Evolutionary conservation across 495 filamentous ascomycete species (phyloP), one percentile per base, ranked within the genome.

Genomic region (Penicillium parvum): DNA sequence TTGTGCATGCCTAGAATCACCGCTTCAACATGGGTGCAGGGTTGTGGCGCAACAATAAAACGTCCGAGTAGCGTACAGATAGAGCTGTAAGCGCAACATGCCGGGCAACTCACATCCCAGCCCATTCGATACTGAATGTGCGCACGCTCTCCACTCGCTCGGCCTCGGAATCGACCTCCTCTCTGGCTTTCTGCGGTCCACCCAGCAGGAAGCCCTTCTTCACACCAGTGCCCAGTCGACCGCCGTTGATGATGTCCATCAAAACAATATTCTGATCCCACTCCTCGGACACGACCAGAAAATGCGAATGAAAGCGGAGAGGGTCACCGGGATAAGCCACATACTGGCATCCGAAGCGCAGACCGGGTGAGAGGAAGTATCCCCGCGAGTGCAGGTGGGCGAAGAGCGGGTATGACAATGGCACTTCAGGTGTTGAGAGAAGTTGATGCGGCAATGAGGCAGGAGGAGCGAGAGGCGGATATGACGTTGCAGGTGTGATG

Each of bases 121-220:
- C 85, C 86, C 86, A 91, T 58, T 91, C 86, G 48, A 91, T 75
- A 54, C 79, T 85, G 56, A 90, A 91, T 0, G 81, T 74, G 34
- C 85, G 75, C 4, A 85, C 79, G 29, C 43, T 63, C 11, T 59
- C 52, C 3, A 52, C 39, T 5, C 53, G 50, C 21, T 56, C 45
- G n/a, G 45, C 49, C 42, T 59, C 43, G 37, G 47, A 55, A 2
- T 49, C 52, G 11, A 47, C 49, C 23, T 57, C 51, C 12, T 64
- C 53, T 4, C 27, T 43, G n/a, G 57, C 51, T 36, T 66, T 58
- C 15, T 61, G 56, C 10, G 63, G 57, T 3, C 90, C 91, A 7
- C 92, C 92, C 51, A 98, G 72, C 39, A 98, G 66, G 63, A 85
- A 96, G 3, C 85, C 85, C 65, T 98, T 98, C 69, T 98, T 98